Percentiles rank a stretch among this genome's conserved stretches.
Conservation (phyloP, 1,284 basidiomycete genomes). For the Lignosus rhinocerotis region DNA sequence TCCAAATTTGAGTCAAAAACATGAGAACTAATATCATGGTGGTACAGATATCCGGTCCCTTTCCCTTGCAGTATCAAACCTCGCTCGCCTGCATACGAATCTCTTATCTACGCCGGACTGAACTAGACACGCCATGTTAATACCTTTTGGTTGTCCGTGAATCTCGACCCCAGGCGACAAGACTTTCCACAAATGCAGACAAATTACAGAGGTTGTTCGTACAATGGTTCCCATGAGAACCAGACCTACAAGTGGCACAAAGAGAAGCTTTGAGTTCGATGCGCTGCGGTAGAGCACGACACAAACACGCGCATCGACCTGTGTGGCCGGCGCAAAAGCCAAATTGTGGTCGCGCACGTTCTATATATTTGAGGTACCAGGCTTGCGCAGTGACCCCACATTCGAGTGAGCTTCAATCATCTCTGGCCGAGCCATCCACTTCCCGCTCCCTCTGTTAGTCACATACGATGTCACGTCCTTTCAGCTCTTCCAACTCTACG, state of each 20-base stretch:
- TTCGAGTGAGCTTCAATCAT: neutral
- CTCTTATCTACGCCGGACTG: neutral
- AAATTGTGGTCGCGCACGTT: too few relatives aligned
- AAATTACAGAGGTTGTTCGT: too few relatives aligned
- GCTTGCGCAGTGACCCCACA: neutral
- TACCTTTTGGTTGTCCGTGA: too few relatives aligned
- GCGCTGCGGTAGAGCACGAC: too few relatives aligned
- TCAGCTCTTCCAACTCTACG: neutral
- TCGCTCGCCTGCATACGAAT: neutral
- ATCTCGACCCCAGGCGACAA: too few relatives aligned
- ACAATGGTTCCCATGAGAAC: too few relatives aligned
- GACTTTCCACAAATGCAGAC: too few relatives aligned
- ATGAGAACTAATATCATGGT: neutral
- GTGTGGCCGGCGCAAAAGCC: too few relatives aligned
- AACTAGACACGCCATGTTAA: neutral
- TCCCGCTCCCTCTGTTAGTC: neutral
- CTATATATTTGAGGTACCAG: neutral
- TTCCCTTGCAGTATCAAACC: constrained; percentile 10
- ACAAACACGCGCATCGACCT: too few relatives aligned
- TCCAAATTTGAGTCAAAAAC: too few relatives aligned
- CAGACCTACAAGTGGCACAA: too few relatives aligned
- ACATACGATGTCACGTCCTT: neutral
- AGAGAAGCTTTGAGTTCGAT: too few relatives aligned
- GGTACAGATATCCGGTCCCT: neutral
- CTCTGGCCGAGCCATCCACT: neutral